Base-by-base conservation (phyloP, 2,329 filamentous ascomycete genomes). In the Phoma sp. region DNA sequence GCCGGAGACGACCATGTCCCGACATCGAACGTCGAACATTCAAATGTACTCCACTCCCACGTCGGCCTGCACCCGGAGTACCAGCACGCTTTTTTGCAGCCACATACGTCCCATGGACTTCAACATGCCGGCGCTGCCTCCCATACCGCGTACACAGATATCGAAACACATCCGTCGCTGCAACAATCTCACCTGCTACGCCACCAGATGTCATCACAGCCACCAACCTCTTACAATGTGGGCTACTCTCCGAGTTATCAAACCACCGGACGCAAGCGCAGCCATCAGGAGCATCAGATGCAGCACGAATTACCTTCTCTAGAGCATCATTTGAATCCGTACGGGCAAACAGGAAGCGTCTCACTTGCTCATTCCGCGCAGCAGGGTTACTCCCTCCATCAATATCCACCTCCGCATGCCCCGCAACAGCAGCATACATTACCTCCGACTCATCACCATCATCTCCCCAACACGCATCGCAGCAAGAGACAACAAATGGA, bases 391-490 rank as follows among this genome's bases (percentile, higher is more conserved):
- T 64, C 68, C 45, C 60, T 75, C 30, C 69, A 75, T 23, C 72
- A 74, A 48, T 76, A 73, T 56, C 68, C 61, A 23, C 69, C 63
- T 50, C 59, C 65, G 38, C 47, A 63, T 59, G 56, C 63, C 46
- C 60, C 61, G 42, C 66, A 70, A 33, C 62, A 62, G 43, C 66
- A 70, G 22, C 60, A 60, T 43, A 49, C 62, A 47, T 61, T 66
- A 51, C 69, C 65, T 57, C 70, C 62, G 40, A 65, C 67, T 38
- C 90, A 96, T 69, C 90, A 93, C 67, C 92, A 96, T 67, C 90
- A 93, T 66, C 87, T 88, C 37, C 90, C 91, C 43, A 86, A 91
- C 61, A 87, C 89, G 58, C 63, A 64, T 53, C 85, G 88, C 14
- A 82, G 83, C 47, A 89, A 90, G 75, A 81, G 89, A 77, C 60